Evolutionary conservation across 2,329 filamentous ascomycete species (phyloP).

Genomic region (Cercospora berteroae): DNA sequence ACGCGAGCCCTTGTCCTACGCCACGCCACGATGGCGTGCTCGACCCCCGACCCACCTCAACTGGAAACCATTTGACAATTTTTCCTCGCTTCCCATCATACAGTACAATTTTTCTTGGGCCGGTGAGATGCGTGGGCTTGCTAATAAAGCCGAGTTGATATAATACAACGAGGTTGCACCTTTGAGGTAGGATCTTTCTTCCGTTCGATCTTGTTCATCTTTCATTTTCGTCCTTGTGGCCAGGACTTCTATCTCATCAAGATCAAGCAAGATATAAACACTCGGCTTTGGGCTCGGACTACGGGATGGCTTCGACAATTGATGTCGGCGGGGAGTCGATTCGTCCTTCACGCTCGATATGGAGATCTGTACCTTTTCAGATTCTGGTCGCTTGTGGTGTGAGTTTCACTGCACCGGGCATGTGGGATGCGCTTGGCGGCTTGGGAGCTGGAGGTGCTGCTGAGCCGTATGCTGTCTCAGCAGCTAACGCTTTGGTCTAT

Average conservation of each 20-base stretch:
- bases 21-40: slow-evolving; percentile 2
- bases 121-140: neutral
- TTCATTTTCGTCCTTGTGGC: too few species aligned
- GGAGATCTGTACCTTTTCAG: slow-evolving; percentile 22
- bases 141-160: neutral
- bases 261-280: neutral
- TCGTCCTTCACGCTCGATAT: neutral
- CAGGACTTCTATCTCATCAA: too few species aligned
- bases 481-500: slow-evolving; percentile 53
- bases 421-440: slow-evolving; percentile 22
- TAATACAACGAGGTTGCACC: neutral
- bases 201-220: too few species aligned
- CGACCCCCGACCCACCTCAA: neutral
- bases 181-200: neutral
- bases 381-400: slow-evolving; percentile 24
- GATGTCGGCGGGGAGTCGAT: neutral
- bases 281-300: neutral
- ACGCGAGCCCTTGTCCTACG: neutral
- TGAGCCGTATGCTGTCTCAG: slow-evolving; percentile 45
- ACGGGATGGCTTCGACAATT: neutral
- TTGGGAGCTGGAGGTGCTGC: slow-evolving; percentile 31
- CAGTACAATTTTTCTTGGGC: neutral
- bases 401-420: slow-evolving; percentile 26
- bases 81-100: neutral
- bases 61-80: neutral